These are phyloP conservation scores for Diaporthe vaccinii DNA, from an alignment of 2,329 filamentous ascomycete genomes.

Conservation along the genomic window DNA sequence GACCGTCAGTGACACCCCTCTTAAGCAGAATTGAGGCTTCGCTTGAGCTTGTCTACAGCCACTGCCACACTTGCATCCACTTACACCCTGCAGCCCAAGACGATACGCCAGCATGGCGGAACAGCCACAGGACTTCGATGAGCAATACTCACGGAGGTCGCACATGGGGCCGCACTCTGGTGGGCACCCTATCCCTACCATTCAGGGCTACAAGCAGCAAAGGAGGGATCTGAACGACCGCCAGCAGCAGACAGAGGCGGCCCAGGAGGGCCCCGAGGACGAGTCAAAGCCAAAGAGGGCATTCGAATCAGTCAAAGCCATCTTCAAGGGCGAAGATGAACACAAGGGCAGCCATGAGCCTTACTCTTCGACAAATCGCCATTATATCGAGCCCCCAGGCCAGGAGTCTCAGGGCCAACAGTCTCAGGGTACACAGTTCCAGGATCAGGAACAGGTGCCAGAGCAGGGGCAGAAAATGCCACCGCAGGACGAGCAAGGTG, in stretches of 20 bases:
- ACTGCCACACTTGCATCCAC: not conserved
- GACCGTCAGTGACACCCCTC: not conserved
- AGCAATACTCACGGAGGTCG: constrained; percentile 50
- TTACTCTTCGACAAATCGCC: constrained; percentile 53
- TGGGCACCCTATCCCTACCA: constrained; percentile 61
- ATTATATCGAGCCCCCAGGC: constrained; percentile 44
- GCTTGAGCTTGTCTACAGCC: not conserved
- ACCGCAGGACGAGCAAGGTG: constrained; percentile 12
- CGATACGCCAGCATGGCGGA: constrained; percentile 50
- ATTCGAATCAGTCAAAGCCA: constrained; percentile 53
- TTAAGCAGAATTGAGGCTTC: not conserved
- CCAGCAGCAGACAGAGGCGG: constrained; percentile 46
- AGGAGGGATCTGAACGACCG: constrained; percentile 59
- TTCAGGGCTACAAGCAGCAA: constrained; percentile 63
- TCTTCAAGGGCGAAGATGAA: constrained; percentile 52
- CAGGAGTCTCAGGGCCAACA: constrained; percentile 20
- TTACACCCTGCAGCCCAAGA: not conserved
- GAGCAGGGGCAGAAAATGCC: not conserved
- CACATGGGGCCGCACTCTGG: constrained; percentile 57
- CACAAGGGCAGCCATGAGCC: constrained; percentile 49
- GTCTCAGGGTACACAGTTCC: constrained; percentile 36
- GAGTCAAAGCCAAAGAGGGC: constrained; percentile 52
- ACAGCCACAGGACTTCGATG: constrained; percentile 53
- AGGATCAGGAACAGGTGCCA: constrained; percentile 20
- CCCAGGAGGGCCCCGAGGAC: constrained; percentile 52